Evolutionary conservation across 148 eudicot genomes (phyloP), one percentile per base, ranked within the genome.

Genomic region (Diospyros lotus): DNA sequence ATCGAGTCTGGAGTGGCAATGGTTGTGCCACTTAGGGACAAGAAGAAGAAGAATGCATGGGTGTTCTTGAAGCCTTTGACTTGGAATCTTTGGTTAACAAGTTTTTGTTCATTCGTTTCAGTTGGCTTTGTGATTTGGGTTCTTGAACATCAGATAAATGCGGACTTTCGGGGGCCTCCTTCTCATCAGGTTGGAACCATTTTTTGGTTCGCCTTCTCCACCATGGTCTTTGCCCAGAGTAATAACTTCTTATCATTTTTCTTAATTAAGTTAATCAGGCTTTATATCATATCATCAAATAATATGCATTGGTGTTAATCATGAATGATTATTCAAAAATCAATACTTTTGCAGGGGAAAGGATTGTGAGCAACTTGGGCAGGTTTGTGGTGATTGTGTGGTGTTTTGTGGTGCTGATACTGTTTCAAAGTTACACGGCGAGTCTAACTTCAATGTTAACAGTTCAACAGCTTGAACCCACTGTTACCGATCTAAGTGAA

Each of bases 351-450:
- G n/a, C 82, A 86, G 87, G 76, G 71, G 84, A 86, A 69, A 80
- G 74, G 58, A 71, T 88, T 4, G 43, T 71, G 12, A 86, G 80
- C 73, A 86, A 80, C 77, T 77, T 84, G 52, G 61, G 77, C 0
- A 79, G 89, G 61, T 79, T 83, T 44, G 89, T 86, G 71, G 78
- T 86, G 73, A 72, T 81, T 11, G 75, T 86, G 8, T 86, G 89
- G 92, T 58, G 77, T 11, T 86, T 88, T 60, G 85, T 84, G 17
- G 89, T 84, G 15, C 75, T 87, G 42, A 75, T 90, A 46, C 77
- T 90, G 15, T 86, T 85, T 8, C 86, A 83, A 55, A 87, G 88
- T 76, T 90, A 90, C 72, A 90, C 89, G 0, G 89, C 93, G 1
- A 87, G 82, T 66, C 72, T 89, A 39, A 82, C 88, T 3, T 84